phyloP scores from a whole-genome alignment of 2,329 filamentous ascomycete genomes.

The Aspergillus piperis region DNA sequence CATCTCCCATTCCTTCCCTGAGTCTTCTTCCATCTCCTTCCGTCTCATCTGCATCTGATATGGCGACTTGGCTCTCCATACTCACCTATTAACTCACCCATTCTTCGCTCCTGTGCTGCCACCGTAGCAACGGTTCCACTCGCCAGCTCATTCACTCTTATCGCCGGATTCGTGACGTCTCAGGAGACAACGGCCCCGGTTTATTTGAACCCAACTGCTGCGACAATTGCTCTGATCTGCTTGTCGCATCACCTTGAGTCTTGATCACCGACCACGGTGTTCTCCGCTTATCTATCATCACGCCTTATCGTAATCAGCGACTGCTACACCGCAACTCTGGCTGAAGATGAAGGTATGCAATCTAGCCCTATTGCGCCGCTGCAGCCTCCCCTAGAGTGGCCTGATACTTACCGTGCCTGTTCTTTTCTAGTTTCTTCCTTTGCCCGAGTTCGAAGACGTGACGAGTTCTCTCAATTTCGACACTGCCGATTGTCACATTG shows the following conservation, averaged over 20 bases:
- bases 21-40: slow-evolving; percentile 18
- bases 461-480: slow-evolving; percentile 94
- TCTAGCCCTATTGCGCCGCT: neutral
- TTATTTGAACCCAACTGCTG: slow-evolving; percentile 7
- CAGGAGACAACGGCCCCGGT: slow-evolving; percentile 22
- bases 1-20: slow-evolving; percentile 16
- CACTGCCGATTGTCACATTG: slow-evolving; percentile 86
- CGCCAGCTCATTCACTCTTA: slow-evolving; percentile 35
- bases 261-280: neutral
- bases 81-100: slow-evolving; percentile 10
- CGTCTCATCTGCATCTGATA: slow-evolving; percentile 15
- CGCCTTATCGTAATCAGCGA: slow-evolving; percentile 3
- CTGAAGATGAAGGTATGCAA: slow-evolving; percentile 24
- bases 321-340: slow-evolving; percentile 10
- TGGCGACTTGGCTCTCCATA: slow-evolving; percentile 20
- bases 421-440: slow-evolving; percentile 75
- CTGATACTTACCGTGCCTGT: neutral
- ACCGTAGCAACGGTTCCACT: slow-evolving; percentile 18
- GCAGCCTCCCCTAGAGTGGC: neutral
- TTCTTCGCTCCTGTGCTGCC: slow-evolving; percentile 14
- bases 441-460: slow-evolving; percentile 87
- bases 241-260: slow-evolving; percentile 4
- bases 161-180: slow-evolving; percentile 41
- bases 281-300: neutral
- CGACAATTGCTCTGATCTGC: slow-evolving; percentile 10